Evolutionary conservation across 345 rosid species (phyloP), one percentile per base, ranked within the genome.

Genomic region (Salix arbutifolia): DNA sequence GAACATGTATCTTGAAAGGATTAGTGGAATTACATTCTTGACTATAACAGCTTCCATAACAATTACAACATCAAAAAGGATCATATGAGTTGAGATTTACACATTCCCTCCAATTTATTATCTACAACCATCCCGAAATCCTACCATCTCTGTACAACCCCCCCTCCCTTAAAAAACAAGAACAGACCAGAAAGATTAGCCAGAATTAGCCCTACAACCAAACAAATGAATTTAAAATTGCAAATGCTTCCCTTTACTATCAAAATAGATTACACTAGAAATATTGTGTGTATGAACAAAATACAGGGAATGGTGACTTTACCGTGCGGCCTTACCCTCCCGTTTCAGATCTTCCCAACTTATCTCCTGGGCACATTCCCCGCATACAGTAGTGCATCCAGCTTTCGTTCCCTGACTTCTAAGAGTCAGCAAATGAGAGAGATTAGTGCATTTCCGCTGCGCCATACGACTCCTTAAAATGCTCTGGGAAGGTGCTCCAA

Each of bases 321-420:
- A 86, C 53, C 75, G 82, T 18, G 85, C 71, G 19, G 42, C 46
- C 66, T 62, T 85, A 64, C 88, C 84, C 69, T 86, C 89, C 76
- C 84, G 73, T 30, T 70, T 84, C 60, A 91, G 76, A 40, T 84
- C 81, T 70, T 91, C 98, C 99, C 99, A 91, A 37, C 87, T 86
- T 73, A 96, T 84, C 82, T 88, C 94, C 65, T 84, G 88, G 9
- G 94, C 99, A 62, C 99, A 96, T 79, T 90, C 99, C 74, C 99
- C 99, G 48, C 99, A 96, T 5, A 96, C 82, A 1, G 99, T 92
- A 69, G 86, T 84, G 79, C 91, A 88, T 38, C 99, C 99, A 0
- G 23, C 18, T 83, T 89, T 96, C 60, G 84, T 89, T 26, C 96
- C 90, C 83, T 96, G 98, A 83, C 96, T 94, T 88, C 97, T 84